Evolutionary conservation across 1,284 basidiomycete species (phyloP).

Genomic region (Cutaneotrichosporon curvatum): DNA sequence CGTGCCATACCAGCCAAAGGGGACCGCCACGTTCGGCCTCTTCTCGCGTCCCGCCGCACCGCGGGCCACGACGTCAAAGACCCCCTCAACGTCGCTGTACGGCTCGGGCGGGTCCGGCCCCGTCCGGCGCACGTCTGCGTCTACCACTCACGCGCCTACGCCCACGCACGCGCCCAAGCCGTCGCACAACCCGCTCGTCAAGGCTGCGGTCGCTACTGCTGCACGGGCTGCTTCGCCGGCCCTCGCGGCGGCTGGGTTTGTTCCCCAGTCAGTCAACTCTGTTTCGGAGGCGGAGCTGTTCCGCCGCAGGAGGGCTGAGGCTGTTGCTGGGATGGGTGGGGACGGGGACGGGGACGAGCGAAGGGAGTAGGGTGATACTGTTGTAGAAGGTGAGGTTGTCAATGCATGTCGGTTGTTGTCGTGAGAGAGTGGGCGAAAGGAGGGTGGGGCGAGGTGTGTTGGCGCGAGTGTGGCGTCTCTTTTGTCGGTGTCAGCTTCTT

Average conservation of each 20-base stretch:
- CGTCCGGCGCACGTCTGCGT: background rate
- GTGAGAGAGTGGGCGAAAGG: too few relatives aligned
- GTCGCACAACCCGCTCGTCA: conserved; percentile 22
- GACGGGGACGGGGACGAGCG: background rate
- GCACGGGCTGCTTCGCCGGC: conserved; percentile 35
- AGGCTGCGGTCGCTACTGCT: conserved; percentile 33
- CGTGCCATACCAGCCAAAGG: conserved; percentile 17
- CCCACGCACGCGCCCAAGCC: background rate
- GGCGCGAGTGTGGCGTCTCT: too few relatives aligned
- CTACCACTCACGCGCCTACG: background rate
- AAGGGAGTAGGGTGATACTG: too few relatives aligned
- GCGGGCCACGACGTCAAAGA: background rate
- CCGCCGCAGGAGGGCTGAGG: conserved; percentile 57
- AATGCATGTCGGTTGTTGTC: too few relatives aligned
- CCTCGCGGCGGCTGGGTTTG: conserved; percentile 34
- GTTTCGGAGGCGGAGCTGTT: conserved; percentile 72
- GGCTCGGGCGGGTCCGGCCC: background rate
- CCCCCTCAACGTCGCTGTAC: conserved; percentile 13
- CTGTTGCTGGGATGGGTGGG: conserved; percentile 40
- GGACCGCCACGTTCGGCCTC: conserved; percentile 35
- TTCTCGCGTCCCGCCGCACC: conserved; percentile 18
- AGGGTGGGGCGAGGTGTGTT: too few relatives aligned
- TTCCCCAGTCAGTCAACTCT: conserved; percentile 52
- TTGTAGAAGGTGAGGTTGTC: too few relatives aligned
- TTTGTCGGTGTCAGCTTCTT: too few relatives aligned